Conservation (phyloP, 2,329 filamentous ascomycete species). For the Chrysoporthe puriensis region DNA sequence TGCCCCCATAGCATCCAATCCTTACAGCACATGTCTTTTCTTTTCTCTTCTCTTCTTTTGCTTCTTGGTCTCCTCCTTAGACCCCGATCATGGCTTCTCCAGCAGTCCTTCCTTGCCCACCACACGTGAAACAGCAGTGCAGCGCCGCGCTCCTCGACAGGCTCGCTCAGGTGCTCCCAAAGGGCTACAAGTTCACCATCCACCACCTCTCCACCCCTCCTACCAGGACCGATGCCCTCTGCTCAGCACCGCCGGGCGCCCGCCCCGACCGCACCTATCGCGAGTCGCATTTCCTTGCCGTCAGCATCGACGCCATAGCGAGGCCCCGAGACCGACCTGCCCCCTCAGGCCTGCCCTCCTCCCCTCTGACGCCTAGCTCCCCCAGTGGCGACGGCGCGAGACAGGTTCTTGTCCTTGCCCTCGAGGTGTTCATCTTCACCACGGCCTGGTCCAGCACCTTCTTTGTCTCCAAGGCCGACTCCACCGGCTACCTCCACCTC, state of each 20-base stretch:
- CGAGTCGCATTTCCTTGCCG: conserved; percentile 76
- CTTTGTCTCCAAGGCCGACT: conserved; percentile 97
- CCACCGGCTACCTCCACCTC: conserved; percentile 81
- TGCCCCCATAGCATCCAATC: conserved; percentile 1
- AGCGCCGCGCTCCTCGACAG: conserved; percentile 40
- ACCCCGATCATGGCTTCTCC: conserved; percentile 21
- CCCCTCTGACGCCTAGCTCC: conserved; percentile 30
- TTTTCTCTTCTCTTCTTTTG: background rate
- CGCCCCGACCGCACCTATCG: conserved; percentile 79
- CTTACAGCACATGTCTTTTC: background rate
- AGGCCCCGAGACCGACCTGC: conserved; percentile 18
- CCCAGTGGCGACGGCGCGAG: conserved; percentile 36
- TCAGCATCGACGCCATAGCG: conserved; percentile 48
- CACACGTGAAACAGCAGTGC: conserved; percentile 32
- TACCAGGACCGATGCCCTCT: conserved; percentile 73
- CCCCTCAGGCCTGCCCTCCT: conserved; percentile 20
- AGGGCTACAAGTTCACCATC: conserved; percentile 64
- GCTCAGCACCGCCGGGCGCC: conserved; percentile 73
- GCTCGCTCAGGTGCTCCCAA: conserved; percentile 57
- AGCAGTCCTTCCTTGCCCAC: conserved; percentile 25
- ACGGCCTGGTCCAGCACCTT: conserved; percentile 81
- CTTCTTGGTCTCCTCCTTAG: background rate
- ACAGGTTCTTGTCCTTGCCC: conserved; percentile 74
- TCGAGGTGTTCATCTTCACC: conserved; percentile 87
- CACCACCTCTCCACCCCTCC: conserved; percentile 90